Evolutionary conservation across 257 asterid genomes (phyloP).

Genomic region (Solanum infundibuliforme): DNA sequence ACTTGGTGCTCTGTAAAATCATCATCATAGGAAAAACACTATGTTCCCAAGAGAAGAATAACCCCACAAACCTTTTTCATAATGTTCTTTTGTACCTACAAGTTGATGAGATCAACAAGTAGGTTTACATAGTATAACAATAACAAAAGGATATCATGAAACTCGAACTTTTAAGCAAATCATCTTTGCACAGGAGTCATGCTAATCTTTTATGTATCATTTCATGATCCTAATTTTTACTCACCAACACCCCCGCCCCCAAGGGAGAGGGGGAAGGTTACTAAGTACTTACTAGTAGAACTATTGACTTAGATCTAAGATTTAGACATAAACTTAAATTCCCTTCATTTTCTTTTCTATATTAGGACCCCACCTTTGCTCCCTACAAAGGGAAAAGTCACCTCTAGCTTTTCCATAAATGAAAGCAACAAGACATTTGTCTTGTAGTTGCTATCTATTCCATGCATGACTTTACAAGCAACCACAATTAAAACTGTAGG

Average conservation of each 20-base stretch:
- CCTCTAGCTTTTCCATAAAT: background rate
- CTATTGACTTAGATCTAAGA: background rate
- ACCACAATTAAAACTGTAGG: slow-evolving; percentile 8
- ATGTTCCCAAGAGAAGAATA: background rate
- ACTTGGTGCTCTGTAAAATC: background rate
- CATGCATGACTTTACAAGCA: slow-evolving; percentile 13
- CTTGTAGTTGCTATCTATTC: slow-evolving; percentile 1
- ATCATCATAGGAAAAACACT: background rate
- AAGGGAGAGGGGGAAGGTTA: background rate
- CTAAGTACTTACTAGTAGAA: background rate
- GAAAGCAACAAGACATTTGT: background rate
- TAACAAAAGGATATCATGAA: background rate
- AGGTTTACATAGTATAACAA: background rate
- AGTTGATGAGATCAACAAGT: background rate
- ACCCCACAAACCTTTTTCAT: background rate
- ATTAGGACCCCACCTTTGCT: background rate
- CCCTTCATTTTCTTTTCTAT: background rate
- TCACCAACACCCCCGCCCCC: background rate
- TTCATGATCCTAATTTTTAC: background rate
- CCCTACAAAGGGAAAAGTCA: background rate
- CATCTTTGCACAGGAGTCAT: background rate
- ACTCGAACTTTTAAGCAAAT: background rate
- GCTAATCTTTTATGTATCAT: background rate
- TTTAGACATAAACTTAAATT: background rate
- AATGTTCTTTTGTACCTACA: background rate